These are phyloP conservation scores for Pyracantha coccinea DNA, from an alignment of 331 rosid genomes.

Conservation along the genomic window DNA sequence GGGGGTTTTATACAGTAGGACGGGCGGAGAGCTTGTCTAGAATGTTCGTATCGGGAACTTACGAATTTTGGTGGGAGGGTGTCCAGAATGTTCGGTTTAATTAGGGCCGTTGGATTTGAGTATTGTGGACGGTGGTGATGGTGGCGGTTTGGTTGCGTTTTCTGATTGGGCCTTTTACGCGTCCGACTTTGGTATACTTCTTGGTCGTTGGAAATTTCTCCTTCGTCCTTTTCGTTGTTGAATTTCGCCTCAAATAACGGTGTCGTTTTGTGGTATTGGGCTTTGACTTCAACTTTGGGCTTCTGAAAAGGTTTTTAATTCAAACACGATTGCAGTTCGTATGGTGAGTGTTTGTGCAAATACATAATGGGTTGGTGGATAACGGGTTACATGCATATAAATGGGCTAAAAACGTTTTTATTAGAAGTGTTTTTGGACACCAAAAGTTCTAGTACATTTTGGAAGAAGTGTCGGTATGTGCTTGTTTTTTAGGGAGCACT, in stretches of 20 bases:
- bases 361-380: too few relatives aligned
- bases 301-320: too few relatives aligned
- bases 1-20: neutral
- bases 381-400: too few relatives aligned
- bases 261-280: neutral
- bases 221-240: neutral
- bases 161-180: neutral
- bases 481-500: too few relatives aligned
- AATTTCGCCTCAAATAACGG: neutral
- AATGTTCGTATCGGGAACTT: neutral
- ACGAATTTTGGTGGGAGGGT: neutral
- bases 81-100: neutral
- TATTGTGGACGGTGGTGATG: neutral
- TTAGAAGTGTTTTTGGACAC: too few relatives aligned
- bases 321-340: too few relatives aligned
- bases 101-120: neutral
- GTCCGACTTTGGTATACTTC: too few relatives aligned
- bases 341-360: too few relatives aligned
- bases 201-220: neutral
- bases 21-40: neutral
- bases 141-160: neutral
- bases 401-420: too few relatives aligned
- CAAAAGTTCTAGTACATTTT: too few relatives aligned
- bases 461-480: accelerated
- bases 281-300: too few relatives aligned